These are phyloP conservation scores for Emergomyces orientalis DNA, from an alignment of 2,329 filamentous ascomycete genomes.

Conservation along the genomic window DNA sequence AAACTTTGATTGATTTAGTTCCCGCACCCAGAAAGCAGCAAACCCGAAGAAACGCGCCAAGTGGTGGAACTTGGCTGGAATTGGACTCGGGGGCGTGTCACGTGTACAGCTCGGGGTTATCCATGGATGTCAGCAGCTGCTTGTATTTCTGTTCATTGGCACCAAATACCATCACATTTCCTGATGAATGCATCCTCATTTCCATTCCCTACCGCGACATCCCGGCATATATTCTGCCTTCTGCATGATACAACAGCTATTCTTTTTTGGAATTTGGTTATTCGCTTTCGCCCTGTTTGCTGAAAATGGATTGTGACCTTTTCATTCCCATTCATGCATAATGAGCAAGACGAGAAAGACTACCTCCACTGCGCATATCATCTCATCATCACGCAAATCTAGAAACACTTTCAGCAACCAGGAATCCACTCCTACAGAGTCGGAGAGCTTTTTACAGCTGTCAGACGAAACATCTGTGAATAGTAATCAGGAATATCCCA, in stretches of 20 bases:
- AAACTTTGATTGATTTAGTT: no score
- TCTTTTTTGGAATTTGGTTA: not conserved
- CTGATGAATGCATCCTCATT: not conserved
- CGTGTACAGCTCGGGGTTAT: not conserved
- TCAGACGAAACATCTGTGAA: conserved; percentile 10
- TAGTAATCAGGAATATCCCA: conserved; percentile 27
- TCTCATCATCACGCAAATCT: conserved; percentile 4
- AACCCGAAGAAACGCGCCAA: not conserved
- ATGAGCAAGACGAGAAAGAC: conserved; percentile 5
- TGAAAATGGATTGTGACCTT: conserved; percentile 5
- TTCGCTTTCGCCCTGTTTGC: not conserved
- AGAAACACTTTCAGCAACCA: conserved; percentile 1
- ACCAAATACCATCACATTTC: not conserved
- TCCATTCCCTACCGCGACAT: not conserved
- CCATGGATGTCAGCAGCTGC: not conserved
- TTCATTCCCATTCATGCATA: conserved; percentile 3
- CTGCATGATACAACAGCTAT: not conserved
- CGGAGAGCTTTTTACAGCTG: not conserved
- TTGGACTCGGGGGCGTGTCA: not conserved
- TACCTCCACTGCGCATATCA: not conserved
- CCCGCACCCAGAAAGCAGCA: not conserved
- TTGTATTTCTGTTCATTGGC: not conserved
- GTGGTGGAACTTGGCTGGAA: not conserved
- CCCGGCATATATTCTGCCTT: not conserved
- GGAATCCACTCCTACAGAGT: not conserved